phyloP scores from a whole-genome alignment of 1,139 yeast species.

The Suhomyces yuchorum region DNA sequence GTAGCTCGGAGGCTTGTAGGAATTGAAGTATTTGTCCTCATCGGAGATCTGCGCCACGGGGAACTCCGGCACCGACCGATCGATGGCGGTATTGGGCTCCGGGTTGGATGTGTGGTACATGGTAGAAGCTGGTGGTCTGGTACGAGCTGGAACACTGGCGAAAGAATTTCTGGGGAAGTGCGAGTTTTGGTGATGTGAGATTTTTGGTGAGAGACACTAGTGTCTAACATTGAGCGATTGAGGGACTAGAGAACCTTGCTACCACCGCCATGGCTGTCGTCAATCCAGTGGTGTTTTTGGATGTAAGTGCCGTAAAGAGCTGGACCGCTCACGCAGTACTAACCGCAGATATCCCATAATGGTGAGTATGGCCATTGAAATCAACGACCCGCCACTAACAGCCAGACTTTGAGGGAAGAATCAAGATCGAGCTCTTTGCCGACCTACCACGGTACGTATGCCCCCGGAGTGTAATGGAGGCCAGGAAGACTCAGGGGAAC shows the following conservation, averaged over 20 bases:
- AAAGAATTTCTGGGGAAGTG: conserved; percentile 6
- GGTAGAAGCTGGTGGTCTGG: neutral
- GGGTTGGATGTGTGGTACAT: conserved; percentile 66
- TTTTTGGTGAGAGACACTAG: neutral
- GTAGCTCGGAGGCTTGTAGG: conserved; percentile 75
- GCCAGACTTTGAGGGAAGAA: conserved; percentile 20
- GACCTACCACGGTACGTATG: conserved; percentile 41
- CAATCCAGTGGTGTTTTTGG: conserved; percentile 39
- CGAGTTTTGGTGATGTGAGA: neutral
- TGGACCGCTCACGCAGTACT: too few relatives aligned
- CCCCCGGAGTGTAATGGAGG: too few relatives aligned
- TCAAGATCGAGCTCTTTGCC: conserved; percentile 47
- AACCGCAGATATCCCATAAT: conserved; percentile 26
- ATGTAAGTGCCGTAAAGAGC: conserved; percentile 26
- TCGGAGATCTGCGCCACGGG: conserved; percentile 76
- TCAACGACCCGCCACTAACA: neutral
- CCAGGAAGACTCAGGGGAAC: too few relatives aligned
- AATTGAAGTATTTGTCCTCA: conserved; percentile 73
- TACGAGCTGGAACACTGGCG: neutral
- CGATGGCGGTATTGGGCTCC: conserved; percentile 72
- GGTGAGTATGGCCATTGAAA: neutral
- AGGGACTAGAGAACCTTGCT: too few relatives aligned
- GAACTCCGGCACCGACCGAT: conserved; percentile 70
- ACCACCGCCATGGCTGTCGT: neutral
- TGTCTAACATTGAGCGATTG: too few relatives aligned